Evolutionary conservation across 2,329 filamentous ascomycete genomes (phyloP).

Genomic region (Didymella segeticola): DNA sequence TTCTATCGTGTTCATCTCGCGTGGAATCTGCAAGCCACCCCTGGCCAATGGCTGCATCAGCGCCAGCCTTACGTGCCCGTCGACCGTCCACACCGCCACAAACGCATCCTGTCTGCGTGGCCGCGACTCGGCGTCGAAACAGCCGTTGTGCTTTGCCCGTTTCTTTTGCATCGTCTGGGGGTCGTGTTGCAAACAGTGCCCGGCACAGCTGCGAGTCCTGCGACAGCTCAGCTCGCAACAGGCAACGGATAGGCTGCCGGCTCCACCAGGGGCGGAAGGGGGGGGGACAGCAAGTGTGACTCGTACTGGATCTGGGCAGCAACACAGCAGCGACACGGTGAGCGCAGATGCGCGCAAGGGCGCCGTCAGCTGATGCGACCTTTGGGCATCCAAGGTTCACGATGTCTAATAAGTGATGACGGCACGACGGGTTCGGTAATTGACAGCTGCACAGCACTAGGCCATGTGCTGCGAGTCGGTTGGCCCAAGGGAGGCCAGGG

Average conservation of each 20-base stretch:
- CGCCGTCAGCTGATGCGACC: conserved; percentile 39
- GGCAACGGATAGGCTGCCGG: conserved; percentile 26
- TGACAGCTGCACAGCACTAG: conserved; percentile 20
- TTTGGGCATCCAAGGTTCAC: conserved; percentile 19
- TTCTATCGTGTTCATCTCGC: conserved; percentile 45
- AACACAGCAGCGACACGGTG: conserved; percentile 23
- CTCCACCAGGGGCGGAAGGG: conserved; percentile 2
- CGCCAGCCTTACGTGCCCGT: conserved; percentile 48
- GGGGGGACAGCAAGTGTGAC: conserved; percentile 6
- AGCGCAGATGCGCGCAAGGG: conserved; percentile 31
- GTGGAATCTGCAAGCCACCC: conserved; percentile 46
- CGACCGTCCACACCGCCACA: conserved; percentile 40
- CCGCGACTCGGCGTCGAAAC: conserved; percentile 33
- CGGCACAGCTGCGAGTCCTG: conserved; percentile 19
- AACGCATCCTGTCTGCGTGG: conserved; percentile 22
- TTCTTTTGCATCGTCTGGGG: conserved; percentile 25
- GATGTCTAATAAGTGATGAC: conserved; percentile 27
- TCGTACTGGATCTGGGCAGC: conserved; percentile 22
- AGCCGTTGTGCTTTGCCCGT: conserved; percentile 44
- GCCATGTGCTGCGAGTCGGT: conserved; percentile 31
- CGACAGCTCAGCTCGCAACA: conserved; percentile 39
- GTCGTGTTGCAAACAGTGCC: conserved; percentile 27
- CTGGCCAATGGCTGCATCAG: conserved; percentile 36
- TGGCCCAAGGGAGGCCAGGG: conserved; percentile 32
- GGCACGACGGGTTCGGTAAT: conserved; percentile 26